Evolutionary conservation across 495 filamentous ascomycete genomes (phyloP).

Genomic region (Daldinia vernicosa): DNA sequence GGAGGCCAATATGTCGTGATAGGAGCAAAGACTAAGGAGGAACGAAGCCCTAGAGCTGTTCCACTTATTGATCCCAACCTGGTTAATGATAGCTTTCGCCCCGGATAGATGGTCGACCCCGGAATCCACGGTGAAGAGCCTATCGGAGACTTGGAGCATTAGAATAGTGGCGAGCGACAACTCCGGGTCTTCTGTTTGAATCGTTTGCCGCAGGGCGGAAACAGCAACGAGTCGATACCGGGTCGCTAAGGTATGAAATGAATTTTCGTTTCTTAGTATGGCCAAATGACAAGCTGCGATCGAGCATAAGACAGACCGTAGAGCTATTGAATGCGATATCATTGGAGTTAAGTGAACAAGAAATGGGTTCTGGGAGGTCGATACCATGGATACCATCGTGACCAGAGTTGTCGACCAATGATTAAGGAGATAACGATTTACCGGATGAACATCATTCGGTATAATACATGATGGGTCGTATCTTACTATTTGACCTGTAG

Average conservation of each 20-base stretch:
- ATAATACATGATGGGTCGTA: slow-evolving; percentile 24
- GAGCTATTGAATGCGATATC: slow-evolving; percentile 38
- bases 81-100: slow-evolving; percentile 43
- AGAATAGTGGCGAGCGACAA: slow-evolving; percentile 44
- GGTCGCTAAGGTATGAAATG: slow-evolving; percentile 37
- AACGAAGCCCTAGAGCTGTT: slow-evolving; percentile 34
- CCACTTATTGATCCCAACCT: slow-evolving; percentile 16
- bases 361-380: slow-evolving; percentile 38
- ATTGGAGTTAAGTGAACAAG: slow-evolving; percentile 45
- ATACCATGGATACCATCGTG: slow-evolving; percentile 40
- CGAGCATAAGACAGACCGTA: slow-evolving; percentile 40
- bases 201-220: slow-evolving; percentile 36
- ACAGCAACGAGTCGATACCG: slow-evolving; percentile 36
- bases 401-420: slow-evolving; percentile 46
- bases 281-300: slow-evolving; percentile 46
- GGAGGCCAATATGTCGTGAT: slow-evolving; percentile 44
- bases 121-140: slow-evolving; percentile 42
- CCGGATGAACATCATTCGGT: slow-evolving; percentile 22
- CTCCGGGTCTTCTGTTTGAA: slow-evolving; percentile 34
- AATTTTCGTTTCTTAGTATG: slow-evolving; percentile 35
- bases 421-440: slow-evolving; percentile 40
- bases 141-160: slow-evolving; percentile 44
- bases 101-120: slow-evolving; percentile 45
- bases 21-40: slow-evolving; percentile 43
- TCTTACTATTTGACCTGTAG: background rate